These are phyloP conservation scores for Suillus luteus DNA, from an alignment of 768 basidiomycete genomes.

Conservation along the genomic window DNA sequence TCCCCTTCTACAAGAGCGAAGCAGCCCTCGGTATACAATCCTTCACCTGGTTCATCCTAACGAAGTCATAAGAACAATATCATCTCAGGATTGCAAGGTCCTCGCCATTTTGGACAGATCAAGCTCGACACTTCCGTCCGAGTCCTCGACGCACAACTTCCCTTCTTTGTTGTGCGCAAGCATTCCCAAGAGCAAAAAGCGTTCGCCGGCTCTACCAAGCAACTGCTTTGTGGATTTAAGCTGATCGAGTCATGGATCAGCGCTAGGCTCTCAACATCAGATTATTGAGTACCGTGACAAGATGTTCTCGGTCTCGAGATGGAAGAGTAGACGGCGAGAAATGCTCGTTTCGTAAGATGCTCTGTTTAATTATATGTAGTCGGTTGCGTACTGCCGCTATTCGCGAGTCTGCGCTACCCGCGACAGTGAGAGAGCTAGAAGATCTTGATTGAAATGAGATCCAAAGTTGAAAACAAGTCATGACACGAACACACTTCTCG, in stretches of 20 bases:
- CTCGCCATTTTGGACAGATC: constrained; percentile 86
- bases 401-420: constrained; percentile 82
- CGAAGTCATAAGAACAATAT: constrained; percentile 12
- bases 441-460: constrained; percentile 41
- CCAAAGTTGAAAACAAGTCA: constrained; percentile 10
- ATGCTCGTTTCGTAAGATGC: constrained; percentile 92
- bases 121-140: constrained; percentile 86
- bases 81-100: constrained; percentile 9
- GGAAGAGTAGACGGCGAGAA: constrained; percentile 95
- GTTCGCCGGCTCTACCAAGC: constrained; percentile 83
- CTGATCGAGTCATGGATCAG: constrained; percentile 40
- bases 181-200: constrained; percentile 94
- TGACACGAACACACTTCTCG: constrained; percentile 61
- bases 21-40: constrained; percentile 94
- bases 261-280: not conserved
- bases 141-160: constrained; percentile 87
- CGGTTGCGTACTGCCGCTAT: constrained; percentile 81
- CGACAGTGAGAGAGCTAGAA: constrained; percentile 59
- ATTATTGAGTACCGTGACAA: constrained; percentile 68
- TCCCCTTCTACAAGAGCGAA: constrained; percentile 95
- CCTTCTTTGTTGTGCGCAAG: constrained; percentile 89
- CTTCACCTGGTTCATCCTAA: constrained; percentile 89
- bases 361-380: constrained; percentile 89
- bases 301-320: constrained; percentile 81
- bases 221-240: constrained; percentile 95